Evolutionary conservation across 306 rosid species (phyloP).

Genomic region (Trichosanthes truncata): DNA sequence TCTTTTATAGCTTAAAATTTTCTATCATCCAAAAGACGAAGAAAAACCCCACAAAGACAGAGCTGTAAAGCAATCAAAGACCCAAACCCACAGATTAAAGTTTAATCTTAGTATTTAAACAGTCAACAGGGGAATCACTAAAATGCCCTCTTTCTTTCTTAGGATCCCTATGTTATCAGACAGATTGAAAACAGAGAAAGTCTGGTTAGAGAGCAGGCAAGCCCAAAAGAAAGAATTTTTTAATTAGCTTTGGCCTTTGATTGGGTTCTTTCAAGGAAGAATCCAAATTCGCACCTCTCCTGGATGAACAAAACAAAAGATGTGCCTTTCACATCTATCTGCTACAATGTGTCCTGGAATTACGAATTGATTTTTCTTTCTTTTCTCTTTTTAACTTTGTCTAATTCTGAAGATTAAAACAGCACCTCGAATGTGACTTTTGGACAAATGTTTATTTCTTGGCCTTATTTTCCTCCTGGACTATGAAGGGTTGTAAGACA

Average conservation of each 20-base stretch:
- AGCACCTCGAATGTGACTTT: background rate
- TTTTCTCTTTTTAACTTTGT: background rate
- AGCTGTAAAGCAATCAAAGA: constrained; percentile 1
- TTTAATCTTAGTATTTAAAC: background rate
- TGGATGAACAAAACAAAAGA: background rate
- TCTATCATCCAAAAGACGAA: background rate
- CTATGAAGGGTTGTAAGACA: background rate
- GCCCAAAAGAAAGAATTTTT: background rate
- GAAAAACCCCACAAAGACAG: background rate
- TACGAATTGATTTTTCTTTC: background rate
- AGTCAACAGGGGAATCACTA: background rate
- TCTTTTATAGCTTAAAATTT: background rate
- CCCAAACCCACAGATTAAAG: background rate
- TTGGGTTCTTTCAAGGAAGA: background rate
- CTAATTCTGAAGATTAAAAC: background rate
- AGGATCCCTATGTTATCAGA: constrained; percentile 7
- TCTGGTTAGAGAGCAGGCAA: background rate
- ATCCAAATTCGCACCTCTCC: background rate
- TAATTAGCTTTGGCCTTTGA: background rate
- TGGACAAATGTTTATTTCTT: background rate
- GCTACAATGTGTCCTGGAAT: background rate
- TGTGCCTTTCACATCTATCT: background rate
- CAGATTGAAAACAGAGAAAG: constrained; percentile 2
- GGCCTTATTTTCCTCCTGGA: constrained; percentile 7
- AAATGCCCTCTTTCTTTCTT: constrained; percentile 10